Evolutionary conservation across 768 basidiomycete species (phyloP), one percentile per base, ranked within the genome.

Genomic region (Tylopilus rubrobrunneus): DNA sequence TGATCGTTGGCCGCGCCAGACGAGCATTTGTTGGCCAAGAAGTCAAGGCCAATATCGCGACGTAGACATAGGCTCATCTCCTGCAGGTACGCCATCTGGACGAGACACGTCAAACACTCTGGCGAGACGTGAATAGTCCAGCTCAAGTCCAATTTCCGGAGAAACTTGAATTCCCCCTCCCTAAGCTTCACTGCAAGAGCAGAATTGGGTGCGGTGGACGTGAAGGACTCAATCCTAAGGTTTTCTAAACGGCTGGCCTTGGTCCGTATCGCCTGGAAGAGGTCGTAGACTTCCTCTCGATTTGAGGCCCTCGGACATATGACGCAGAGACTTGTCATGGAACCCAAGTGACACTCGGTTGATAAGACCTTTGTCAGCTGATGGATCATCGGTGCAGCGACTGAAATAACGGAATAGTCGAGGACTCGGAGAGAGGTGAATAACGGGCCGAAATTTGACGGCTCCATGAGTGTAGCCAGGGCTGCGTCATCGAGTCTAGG

Each of bases 351-450:
- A 11, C 19, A 49, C 37, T 59, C 52, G 10, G 63, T 57, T 5
- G 60, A 63, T 19, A 69, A 36, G 40, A 69, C 11, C 9, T 51
- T 34, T 3, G 53, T 54, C 44, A 69, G 44, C 2, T 69, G 19
- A n/a, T 57, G 48, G 47, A 65, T 51, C 52, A 59, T 57, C 7
- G 61, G 51, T 14, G 57, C 60, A 25, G 53, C 17, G 36, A 62
- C 60, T 1, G 67, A 67, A 19, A 69, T 49, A 29, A 68, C 59
- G 14, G 67, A 59, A 36, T 64, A 68, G 48, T 70, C 66, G 8
- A 70, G 57, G n/a, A 47, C 29, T 21, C 51, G 55, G 21, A 70
- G 66, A 33, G 52, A 61, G 15, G 67, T 66, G 41, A 70, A 64
- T 17, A 70, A 39, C 0, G 39, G 2, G 45, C 55, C 54, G 15